These are phyloP conservation scores for Thielaviopsis musarum DNA, from an alignment of 2,329 filamentous ascomycete species.

Conservation along the genomic window DNA sequence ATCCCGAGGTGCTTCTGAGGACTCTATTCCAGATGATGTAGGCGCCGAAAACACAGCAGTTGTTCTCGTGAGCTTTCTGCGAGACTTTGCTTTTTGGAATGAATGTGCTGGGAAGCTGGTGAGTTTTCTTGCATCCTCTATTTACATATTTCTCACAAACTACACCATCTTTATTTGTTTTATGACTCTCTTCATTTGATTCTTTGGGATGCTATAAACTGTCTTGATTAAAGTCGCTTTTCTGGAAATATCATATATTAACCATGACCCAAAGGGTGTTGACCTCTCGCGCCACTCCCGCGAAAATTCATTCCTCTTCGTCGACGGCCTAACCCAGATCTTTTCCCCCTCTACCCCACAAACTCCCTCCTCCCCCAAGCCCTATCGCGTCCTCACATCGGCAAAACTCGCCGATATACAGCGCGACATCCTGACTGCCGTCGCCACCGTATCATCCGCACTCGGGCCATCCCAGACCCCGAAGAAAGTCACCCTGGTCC, in stretches of 20 bases:
- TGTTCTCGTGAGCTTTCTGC: slow-evolving; percentile 68
- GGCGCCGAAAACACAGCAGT: slow-evolving; percentile 26
- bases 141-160: not conserved
- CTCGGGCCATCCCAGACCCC: slow-evolving; percentile 12
- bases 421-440: slow-evolving; percentile 23
- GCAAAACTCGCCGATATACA: slow-evolving; percentile 21
- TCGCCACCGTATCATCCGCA: slow-evolving; percentile 19
- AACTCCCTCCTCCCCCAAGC: slow-evolving; percentile 7
- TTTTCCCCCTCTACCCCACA: slow-evolving; percentile 21
- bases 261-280: slow-evolving; percentile 34
- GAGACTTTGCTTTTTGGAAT: slow-evolving; percentile 64
- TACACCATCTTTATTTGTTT: not conserved
- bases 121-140: slow-evolving; percentile 7
- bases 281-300: slow-evolving; percentile 46
- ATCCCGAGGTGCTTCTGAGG: slow-evolving; percentile 9
- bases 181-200: not conserved
- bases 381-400: slow-evolving; percentile 11
- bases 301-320: slow-evolving; percentile 48
- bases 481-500: slow-evolving; percentile 37
- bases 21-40: slow-evolving; percentile 3
- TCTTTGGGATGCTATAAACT: not conserved
- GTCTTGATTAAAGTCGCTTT: not conserved
- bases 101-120: slow-evolving; percentile 53
- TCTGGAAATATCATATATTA: not conserved
- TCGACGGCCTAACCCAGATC: slow-evolving; percentile 55